Conservation (phyloP, 768 basidiomycete species). For the Trametes villosa region DNA sequence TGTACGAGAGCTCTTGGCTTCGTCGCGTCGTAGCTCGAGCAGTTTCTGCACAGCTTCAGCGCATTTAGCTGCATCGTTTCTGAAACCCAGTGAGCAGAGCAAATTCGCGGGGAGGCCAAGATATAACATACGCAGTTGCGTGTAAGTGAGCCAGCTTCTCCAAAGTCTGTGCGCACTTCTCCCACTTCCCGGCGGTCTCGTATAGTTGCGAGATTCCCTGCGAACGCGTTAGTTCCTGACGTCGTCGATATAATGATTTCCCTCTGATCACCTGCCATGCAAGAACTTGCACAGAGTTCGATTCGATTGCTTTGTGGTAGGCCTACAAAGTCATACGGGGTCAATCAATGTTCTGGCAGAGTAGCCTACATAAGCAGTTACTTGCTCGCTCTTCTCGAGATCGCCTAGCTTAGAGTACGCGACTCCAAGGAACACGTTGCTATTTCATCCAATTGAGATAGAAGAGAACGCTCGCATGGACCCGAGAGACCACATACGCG, state of each 20-base stretch:
- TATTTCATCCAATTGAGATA: slow-evolving; percentile 34
- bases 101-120: background rate
- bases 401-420: slow-evolving; percentile 78
- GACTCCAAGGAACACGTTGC: slow-evolving; percentile 85
- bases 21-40: slow-evolving; percentile 60
- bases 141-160: slow-evolving; percentile 62
- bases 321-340: slow-evolving; percentile 52
- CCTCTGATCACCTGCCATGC: slow-evolving; percentile 77
- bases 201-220: slow-evolving; percentile 79
- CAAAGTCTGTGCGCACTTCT: slow-evolving; percentile 56
- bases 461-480: background rate
- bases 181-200: slow-evolving; percentile 65
- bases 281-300: slow-evolving; percentile 69
- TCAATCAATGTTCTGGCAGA: slow-evolving; percentile 17
- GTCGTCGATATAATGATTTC: background rate
- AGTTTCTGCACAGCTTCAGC: slow-evolving; percentile 83
- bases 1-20: slow-evolving; percentile 36
- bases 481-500: slow-evolving; percentile 60
- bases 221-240: background rate
- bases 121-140: slow-evolving; percentile 53
- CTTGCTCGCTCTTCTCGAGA: slow-evolving; percentile 80
- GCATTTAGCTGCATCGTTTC: slow-evolving; percentile 77
- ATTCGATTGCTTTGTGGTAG: slow-evolving; percentile 75
- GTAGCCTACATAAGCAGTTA: slow-evolving; percentile 44
- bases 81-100: slow-evolving; percentile 33